Conservation (phyloP, 176 grass and related monocot species). For the Zoysia pacifica region DNA sequence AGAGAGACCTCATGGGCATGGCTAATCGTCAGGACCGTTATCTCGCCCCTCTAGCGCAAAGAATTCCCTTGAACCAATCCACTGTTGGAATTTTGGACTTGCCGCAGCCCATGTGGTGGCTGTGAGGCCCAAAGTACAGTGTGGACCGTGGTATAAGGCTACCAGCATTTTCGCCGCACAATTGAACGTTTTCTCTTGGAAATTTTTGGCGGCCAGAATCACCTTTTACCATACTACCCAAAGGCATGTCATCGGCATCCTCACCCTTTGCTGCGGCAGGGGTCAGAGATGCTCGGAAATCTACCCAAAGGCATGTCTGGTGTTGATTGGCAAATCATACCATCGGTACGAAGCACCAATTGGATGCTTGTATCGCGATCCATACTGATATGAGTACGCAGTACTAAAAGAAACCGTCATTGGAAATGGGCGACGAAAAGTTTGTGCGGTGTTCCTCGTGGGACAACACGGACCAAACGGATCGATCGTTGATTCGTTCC, state of each 20-base stretch:
- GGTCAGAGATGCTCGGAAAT: not conserved
- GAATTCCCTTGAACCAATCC: too few relatives aligned
- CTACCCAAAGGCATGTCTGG: not conserved
- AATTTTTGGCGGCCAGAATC: slow-evolving; percentile 27
- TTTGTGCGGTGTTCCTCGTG: not conserved
- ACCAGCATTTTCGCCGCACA: slow-evolving; percentile 23
- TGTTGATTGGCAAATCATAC: slow-evolving; percentile 17
- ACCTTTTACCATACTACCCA: slow-evolving; percentile 19
- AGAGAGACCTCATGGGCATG: too few relatives aligned
- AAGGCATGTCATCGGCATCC: not conserved
- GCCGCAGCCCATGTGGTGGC: too few relatives aligned
- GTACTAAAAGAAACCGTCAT: not conserved
- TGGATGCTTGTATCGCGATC: not conserved
- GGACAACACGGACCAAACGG: not conserved
- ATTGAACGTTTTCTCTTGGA: slow-evolving; percentile 36
- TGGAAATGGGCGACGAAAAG: not conserved
- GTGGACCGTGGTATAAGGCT: too few relatives aligned
- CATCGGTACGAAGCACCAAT: not conserved
- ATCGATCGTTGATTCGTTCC: not conserved
- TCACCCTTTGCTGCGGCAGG: not conserved
- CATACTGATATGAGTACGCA: not conserved
- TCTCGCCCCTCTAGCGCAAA: too few relatives aligned
- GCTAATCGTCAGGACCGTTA: too few relatives aligned
- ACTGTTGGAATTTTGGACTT: too few relatives aligned
- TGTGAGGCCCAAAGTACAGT: too few relatives aligned